Evolutionary conservation across 768 basidiomycete species (phyloP), one percentile per base, ranked within the genome.

Genomic region (Pulveroboletus ravenelii): DNA sequence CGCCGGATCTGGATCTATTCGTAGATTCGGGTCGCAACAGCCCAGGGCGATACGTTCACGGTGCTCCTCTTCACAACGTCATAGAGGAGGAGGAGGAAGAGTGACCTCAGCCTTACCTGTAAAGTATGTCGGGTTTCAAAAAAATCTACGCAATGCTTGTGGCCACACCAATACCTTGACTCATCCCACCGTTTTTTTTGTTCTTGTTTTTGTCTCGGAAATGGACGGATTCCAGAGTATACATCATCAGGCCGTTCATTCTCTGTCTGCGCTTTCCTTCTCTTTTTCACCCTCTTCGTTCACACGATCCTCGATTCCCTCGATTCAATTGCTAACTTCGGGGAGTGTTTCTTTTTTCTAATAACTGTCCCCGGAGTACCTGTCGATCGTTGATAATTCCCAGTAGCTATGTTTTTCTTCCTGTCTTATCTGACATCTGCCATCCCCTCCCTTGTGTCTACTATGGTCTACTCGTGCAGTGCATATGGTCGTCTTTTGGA

Each of bases 51-150:
- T 93, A 93, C 62, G 65, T 89, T 13, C 90, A 93, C 59, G 90
- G 90, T 23, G 87, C 87, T 8, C 90, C 90, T 27, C 74, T 93
- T 60, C 87, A 91, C 56, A 92, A 92, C 53, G 90, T 93, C 37
- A 20, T 90, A 42, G 90, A 91, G 64, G 89, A 90, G 59, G 84
- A 87, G 51, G 87, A 89, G 54, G 85, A 88, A 59, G 82, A 83
- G 2, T 55, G 36, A 50, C 35, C 45, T 42, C 42, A 20, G 41
- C 35, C 46, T 47, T 42, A 8, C 46, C 10, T 61, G 62, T 65
- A 56, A 62, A 46, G 45, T 58, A 62, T 55, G 54, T 55, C 48
- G 50, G 43, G 41, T 53, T 55, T 55, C 38, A 6, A 48, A 51
- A 35, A 29, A 36, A 48, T 45, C 31, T 9, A 41, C 55, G 27